A percentile compares a stretch with the other conserved stretches of the same genome.
Evolutionary conservation across 2,329 filamentous ascomycete species (phyloP).

Genomic region (Penicillium brasilianum): DNA sequence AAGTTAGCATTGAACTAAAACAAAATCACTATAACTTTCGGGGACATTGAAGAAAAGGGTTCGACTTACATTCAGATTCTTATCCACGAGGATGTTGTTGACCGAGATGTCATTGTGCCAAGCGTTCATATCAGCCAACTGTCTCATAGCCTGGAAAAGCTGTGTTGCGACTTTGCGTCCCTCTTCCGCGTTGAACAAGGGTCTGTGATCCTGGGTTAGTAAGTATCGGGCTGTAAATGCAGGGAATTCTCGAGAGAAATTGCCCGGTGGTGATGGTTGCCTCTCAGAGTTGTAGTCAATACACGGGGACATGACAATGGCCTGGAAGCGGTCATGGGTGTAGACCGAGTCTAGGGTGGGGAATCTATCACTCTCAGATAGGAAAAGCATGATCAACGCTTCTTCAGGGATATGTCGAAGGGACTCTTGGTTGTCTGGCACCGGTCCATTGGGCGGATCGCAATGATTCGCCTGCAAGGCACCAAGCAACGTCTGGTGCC

Average conservation of each 20-base stretch:
- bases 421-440: slow-evolving; percentile 9
- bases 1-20: neutral
- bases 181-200: slow-evolving; percentile 31
- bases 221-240: slow-evolving; percentile 23
- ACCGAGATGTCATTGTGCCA: slow-evolving; percentile 37
- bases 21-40: neutral
- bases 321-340: slow-evolving; percentile 27
- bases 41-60: neutral
- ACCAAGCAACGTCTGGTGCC: slow-evolving; percentile 17
- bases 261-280: neutral
- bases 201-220: slow-evolving; percentile 19
- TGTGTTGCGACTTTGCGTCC: slow-evolving; percentile 39
- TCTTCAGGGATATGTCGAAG: slow-evolving; percentile 33
- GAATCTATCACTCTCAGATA: slow-evolving; percentile 33
- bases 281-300: slow-evolving; percentile 24
- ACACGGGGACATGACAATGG: slow-evolving; percentile 38
- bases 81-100: slow-evolving; percentile 38
- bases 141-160: slow-evolving; percentile 34
- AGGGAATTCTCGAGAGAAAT: slow-evolving; percentile 9
- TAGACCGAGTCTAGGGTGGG: slow-evolving; percentile 38
- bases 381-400: slow-evolving; percentile 34
- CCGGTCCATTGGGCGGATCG: slow-evolving; percentile 12
- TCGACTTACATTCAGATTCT: slow-evolving; percentile 33
- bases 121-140: slow-evolving; percentile 37
- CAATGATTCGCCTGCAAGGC: neutral